phyloP scores from a whole-genome alignment of 306 rosid species.

The Alnus glutinosa region DNA sequence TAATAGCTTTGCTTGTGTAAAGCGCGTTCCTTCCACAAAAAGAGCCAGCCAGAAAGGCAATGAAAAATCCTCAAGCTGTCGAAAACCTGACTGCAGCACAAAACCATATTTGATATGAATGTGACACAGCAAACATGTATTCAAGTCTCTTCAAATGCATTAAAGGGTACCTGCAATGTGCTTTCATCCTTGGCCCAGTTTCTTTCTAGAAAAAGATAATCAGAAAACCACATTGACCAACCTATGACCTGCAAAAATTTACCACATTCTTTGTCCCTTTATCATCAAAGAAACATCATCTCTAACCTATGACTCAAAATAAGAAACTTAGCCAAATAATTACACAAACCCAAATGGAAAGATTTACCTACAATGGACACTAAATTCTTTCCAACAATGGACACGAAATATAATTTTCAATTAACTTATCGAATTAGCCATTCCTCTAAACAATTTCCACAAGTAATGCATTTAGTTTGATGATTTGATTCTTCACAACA shows the following conservation, averaged over 20 bases:
- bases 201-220: slow-evolving; percentile 77
- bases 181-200: slow-evolving; percentile 72
- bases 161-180: slow-evolving; percentile 53
- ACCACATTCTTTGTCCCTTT: not conserved
- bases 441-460: not conserved
- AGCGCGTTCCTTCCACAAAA: slow-evolving; percentile 93
- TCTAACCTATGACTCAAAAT: not conserved
- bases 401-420: not conserved
- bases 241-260: slow-evolving; percentile 67
- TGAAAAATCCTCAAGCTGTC: slow-evolving; percentile 54
- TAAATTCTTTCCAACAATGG: no score
- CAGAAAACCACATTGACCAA: slow-evolving; percentile 98
- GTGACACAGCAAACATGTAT: not conserved
- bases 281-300: not conserved
- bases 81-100: slow-evolving; percentile 64
- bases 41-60: slow-evolving; percentile 87
- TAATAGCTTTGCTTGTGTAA: slow-evolving; percentile 64
- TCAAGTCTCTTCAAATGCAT: not conserved
- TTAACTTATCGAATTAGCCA: not conserved
- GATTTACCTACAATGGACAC: no score
- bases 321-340: not conserved
- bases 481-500: not conserved
- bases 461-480: not conserved
- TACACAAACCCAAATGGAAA: not conserved
- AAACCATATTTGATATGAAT: slow-evolving; percentile 19